These are phyloP conservation scores for Colletotrichum sp. DNA, from an alignment of 2,329 filamentous ascomycete species.

Conservation along the genomic window DNA sequence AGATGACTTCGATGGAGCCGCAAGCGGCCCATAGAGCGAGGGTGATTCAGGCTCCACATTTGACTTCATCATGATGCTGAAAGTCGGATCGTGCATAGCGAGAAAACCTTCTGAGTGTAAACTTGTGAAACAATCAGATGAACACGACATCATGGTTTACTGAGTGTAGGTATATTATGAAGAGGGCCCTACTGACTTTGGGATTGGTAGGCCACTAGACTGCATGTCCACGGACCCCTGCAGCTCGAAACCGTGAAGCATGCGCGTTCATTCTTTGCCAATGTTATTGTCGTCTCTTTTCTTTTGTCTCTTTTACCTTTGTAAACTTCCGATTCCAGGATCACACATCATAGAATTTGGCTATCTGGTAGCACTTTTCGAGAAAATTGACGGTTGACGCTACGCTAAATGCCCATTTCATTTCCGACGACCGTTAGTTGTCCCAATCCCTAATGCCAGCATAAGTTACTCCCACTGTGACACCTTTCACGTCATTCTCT, in stretches of 20 bases:
- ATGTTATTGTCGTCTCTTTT: background rate
- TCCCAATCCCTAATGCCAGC: background rate
- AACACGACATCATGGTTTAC: background rate
- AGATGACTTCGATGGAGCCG: accelerated
- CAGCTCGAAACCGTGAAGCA: background rate
- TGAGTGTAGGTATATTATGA: background rate
- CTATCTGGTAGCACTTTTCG: background rate
- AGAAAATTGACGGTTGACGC: background rate
- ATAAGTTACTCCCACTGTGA: background rate
- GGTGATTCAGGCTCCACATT: background rate
- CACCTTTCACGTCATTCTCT: background rate
- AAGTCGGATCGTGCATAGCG: background rate
- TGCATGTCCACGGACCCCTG: background rate
- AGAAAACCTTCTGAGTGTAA: background rate
- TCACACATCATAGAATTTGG: background rate
- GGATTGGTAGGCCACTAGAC: background rate
- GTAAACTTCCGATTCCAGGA: too few relatives aligned
- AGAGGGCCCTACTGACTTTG: background rate
- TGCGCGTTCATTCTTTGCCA: background rate
- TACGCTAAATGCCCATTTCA: background rate
- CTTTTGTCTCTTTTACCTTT: background rate
- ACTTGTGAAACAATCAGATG: background rate
- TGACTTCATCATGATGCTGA: background rate
- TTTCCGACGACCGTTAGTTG: background rate
- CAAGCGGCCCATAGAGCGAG: background rate